Base-by-base conservation (phyloP, 257 asterid species). In the Przewalskia tangutica region DNA sequence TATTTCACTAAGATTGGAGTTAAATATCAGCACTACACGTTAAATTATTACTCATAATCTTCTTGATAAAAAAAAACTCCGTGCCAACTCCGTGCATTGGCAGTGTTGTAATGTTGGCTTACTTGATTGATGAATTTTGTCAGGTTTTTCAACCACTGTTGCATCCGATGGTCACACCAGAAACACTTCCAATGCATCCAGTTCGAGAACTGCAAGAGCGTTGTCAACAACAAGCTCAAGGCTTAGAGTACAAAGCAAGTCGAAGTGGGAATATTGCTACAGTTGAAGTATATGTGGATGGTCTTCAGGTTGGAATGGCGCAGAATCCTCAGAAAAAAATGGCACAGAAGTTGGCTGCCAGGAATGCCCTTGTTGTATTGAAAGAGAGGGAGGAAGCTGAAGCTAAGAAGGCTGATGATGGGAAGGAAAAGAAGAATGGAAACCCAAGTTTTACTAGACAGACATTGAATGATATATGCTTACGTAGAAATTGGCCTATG, bases 161-260 rank as follows among this genome's bases (percentile, higher is more conserved):
- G 93, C 81, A 94, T 84, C 99, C 99, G 62, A 94, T 96, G 97
- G 99, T 96, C 76, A 96, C 99, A 65, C 99, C 98, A 23, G 97
- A 94, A 84, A 96, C 99, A n/a, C 97, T 96, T 75, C 99, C 98
- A 16, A 96, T 96, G 98, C 98, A 96, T 86, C 99, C 98, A 0
- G 99, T 96, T 54, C 83, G 99, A 75, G 99, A 96, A 87, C 89
- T 96, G 83, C 99, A 96, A 89, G 99, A 96, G 85, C 89, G 97
- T 83, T 96, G 99, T 86, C 99, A 96, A 87, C 99, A 92, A 83
- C 92, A 94, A 85, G 99, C 99, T 81, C 97, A 93, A 87, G 99
- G 98, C 55, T 90, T 96, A 4, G 98, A 96, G 88, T 96, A 96
- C 86, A 96, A 94, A 89, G 94, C 98, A 77, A 89, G 87, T 16